Evolutionary conservation across 176 grass and related monocot species (phyloP), one percentile per base, ranked within the genome.

Genomic region (Aegilops tauschii): DNA sequence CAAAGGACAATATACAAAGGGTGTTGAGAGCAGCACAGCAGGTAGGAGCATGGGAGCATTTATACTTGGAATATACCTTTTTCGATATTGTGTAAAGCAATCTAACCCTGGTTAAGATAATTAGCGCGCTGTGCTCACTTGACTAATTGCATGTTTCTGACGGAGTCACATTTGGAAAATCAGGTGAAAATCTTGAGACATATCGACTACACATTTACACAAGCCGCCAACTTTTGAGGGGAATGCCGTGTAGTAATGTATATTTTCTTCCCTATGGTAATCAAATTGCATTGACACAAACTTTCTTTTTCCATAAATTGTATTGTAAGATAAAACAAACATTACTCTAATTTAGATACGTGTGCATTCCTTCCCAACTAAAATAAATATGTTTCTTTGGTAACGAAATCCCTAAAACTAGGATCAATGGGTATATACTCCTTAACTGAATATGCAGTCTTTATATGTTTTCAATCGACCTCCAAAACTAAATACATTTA

Each of bases 131-230:
- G 61, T 32, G 23, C 16, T 58, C 4, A 64, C 21, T 78, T 64
- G 36, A 77, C 25, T 69, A 71, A 79, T 31, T 56, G 59, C 44
- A 31, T 17, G 21, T 40, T 66, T 40, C 2, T 61, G 30, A 9
- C 12, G 20, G 21, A 34, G n/a, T 2, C 37, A 63, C 62, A 71
- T 63, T 63, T 37, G 34, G 13, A 37, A 84, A 72, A n/a, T 70
- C 73, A 84, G 75, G 52, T 50, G 9, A 82, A 78, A 83, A 80
- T 45, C 13, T 80, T 65, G 37, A 66, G 39, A 45, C 9, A 45
- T 44, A 45, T 45, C 27, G 34, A 80, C 64, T 18, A 80, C 61
- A 80, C 16, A 65, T 45, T 45, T 65, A 80, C 58, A 44, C 23
- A 45, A 29, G 36, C 61, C 14, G 42, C 36, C 14, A 17, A 45